Evolutionary conservation across 176 grass and related monocot genomes (phyloP), one percentile per base, ranked within the genome.

Genomic region (Saccharum officinarum): DNA sequence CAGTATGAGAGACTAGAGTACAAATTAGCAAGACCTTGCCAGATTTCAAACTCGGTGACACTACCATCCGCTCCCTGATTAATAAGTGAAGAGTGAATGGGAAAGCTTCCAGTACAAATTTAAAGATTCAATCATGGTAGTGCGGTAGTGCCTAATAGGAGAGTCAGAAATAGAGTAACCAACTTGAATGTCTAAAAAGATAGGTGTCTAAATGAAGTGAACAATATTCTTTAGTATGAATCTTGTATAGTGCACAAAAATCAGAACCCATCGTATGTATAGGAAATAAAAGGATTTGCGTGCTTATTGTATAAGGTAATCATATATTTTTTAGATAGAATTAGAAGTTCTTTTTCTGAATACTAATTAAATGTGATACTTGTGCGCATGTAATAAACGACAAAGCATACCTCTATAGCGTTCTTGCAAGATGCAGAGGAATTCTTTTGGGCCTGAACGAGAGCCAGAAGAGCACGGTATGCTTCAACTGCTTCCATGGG

Each of bases 391-490:
- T n/a, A n/a, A 71, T n/a, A n/a, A 71, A 28, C 38, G 82, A 87
- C 12, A 16, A 72, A 79, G 37, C 40, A 77, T 61, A 99, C 97
- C 88, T 94, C 82, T 54, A 10, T 47, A 37, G 77, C 71, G 60
- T 68, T 86, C 16, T 85, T 97, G 71, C 61, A 86, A 79, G 84
- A 71, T 76, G 23, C 78, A 12, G 69, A 41, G 2, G 92, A 87
- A 81, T 96, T 96, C 84, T 87, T 90, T 89, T 99, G 88, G 40
- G 93, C 93, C 11, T 99, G 97, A 72, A 99, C 97, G 75, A 99
- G 93, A 50, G 91, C 93, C 73, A 96, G 93, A 20, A 99, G 84
- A 72, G 88, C 71, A 73, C 93, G 84, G 71, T 94, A 92, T 82
- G 87, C 89, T 83, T 96, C 92, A 7, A 94, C 88, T 47, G 93